Base-by-base conservation (phyloP, 495 filamentous ascomycete species). In the Cercophora newfieldiana region DNA sequence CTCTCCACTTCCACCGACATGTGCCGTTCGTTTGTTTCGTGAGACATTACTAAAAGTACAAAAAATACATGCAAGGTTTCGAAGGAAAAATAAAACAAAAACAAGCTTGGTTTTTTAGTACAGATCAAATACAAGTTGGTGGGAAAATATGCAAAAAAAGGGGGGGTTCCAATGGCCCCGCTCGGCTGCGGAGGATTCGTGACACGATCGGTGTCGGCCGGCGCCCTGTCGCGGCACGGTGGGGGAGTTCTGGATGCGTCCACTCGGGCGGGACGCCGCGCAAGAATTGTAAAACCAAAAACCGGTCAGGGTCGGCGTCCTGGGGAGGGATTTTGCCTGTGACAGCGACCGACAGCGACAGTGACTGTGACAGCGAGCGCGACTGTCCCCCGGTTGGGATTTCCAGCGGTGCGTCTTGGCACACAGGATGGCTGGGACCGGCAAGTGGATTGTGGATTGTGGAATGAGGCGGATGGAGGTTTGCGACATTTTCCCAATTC, bases 21-120 rank as follows among this genome's bases (percentile, higher is more conserved):
- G 24, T 64, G 51, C 64, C 50, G 28, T 44, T 25, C 30, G 49
- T 50, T 67, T 33, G 51, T 26, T 61, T 67, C 59, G 66, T 63
- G 54, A 59, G 57, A 66, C 64, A 59, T 61, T 66, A 66, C 55
- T 44, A 59, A 65, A 51, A 24, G 22, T 51, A 61, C 37, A 66
- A 59, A 26, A 44, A 44, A 8, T 67, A 67, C 66, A 67, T 37
- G 24, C 65, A 62, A 62, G 58, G 26, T 19, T 24, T 44, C n/a
- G 48, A 33, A 56, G 7, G 8, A 37, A 47, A 30, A 66, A 19
- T 3, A 3, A 18, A 16, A 51, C 50, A 65, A 44, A 37, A 30
- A 10, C 31, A 21, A 56, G n/a, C n/a, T 29, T 63, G 6, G 30
- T 48, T 33, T 37, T 59, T 29, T 33, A 66, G 48, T 66, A 66